Conservation (phyloP, 129 eudicot genomes). For the Oenanthe sinensis region DNA sequence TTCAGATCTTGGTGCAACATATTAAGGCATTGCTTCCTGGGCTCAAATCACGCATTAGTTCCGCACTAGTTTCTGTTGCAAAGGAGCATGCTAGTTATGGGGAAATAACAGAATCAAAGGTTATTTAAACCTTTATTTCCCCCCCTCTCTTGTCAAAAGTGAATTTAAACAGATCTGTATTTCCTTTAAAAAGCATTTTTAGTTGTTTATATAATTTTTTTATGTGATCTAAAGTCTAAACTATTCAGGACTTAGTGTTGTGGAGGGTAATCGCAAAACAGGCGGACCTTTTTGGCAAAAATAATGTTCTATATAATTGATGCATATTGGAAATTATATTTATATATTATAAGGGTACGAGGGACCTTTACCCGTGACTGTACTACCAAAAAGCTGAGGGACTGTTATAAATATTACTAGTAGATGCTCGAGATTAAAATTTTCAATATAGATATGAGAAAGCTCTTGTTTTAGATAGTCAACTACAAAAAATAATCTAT, state of each 20-base stretch:
- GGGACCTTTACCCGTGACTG: no score
- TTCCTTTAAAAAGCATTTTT: neutral
- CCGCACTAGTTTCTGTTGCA: constrained; percentile 62
- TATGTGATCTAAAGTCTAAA: neutral
- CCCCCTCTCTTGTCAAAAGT: neutral
- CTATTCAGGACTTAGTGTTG: neutral
- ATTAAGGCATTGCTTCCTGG: constrained; percentile 59
- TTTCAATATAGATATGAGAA: no score
- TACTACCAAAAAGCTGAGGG: no score
- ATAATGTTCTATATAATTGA: no score
- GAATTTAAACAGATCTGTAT: neutral
- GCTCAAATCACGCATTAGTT: constrained; percentile 50
- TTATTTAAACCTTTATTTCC: neutral
- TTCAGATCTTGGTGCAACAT: constrained; percentile 61
- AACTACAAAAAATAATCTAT: no score
- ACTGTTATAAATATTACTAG: no score
- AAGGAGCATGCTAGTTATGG: constrained; percentile 98
- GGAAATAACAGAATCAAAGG: constrained; percentile 84
- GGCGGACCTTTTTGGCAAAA: no score
- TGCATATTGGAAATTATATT: no score
- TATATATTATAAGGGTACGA: no score
- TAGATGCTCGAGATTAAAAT: no score
- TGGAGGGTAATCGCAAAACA: neutral
- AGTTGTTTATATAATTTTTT: neutral
- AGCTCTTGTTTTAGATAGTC: no score